Evolutionary conservation across 768 basidiomycete genomes (phyloP), one percentile per base, ranked within the genome.

Genomic region (Podaxis rugospora): DNA sequence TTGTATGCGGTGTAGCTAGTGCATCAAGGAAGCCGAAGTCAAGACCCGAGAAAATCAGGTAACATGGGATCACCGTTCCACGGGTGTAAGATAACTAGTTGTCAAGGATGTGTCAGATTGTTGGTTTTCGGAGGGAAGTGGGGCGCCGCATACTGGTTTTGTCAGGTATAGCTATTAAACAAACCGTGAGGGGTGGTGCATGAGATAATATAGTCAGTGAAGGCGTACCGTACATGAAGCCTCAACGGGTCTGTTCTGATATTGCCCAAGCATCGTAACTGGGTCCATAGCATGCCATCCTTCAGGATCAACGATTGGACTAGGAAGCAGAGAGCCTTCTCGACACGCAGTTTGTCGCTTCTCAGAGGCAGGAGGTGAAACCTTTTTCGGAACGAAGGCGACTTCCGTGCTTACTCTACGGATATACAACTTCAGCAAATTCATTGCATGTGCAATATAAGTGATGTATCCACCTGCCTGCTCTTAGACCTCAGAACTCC

Each of bases 291-390:
- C 42, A 23, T 57, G 42, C 42, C 55, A 57, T 4, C 55, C 55
- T 23, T 57, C 27, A 3, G 55, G 32, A 21, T 57, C 55, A 3
- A 10, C 46, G 0, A 9, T 16, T 3, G 55, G 55, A 9, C 44
- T 25, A 5, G 44, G 55, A 16, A 57, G 32, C 18, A 35, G 28
- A 1, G 44, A n/a, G 11, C 44, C 55, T 6, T 57, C 55, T 13
- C 18, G 55, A 36, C 49, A 57, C 7, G 55, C 55, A 49, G 7
- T 6, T 13, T 57, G 55, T 18, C 55, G 27, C 47, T 37, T 57
- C 18, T 21, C 27, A 23, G 55, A 57, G 47, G 55, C 55, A 13
- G 55, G 55, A 32, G 55, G 55, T 10, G 55, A 46, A 11, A 57
- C 13, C n/a, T 28, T 47, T 16, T 23, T 57, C 1, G 55, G 42